A percentile compares a stretch with the other conserved stretches of the same genome.
phyloP scores from a whole-genome alignment of 2,329 filamentous ascomycete species.

The Diaporthe longicolla region DNA sequence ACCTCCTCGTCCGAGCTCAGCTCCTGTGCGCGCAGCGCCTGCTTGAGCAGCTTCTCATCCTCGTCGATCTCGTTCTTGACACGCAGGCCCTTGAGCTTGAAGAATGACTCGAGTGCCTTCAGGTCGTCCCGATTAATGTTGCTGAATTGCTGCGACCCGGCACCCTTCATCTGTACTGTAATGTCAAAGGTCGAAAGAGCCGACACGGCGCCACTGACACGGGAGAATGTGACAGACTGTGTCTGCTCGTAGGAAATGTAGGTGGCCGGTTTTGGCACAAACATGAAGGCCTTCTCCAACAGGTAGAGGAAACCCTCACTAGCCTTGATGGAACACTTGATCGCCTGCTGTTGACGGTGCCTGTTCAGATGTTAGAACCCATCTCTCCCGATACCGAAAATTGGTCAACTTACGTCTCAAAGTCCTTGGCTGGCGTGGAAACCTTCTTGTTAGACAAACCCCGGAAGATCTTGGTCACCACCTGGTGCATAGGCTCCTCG shows the following conservation, averaged over 20 bases:
- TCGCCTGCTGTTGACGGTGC: slow-evolving; percentile 92
- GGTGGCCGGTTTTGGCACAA: slow-evolving; percentile 97
- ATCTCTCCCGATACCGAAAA: slow-evolving; percentile 4
- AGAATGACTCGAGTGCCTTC: slow-evolving; percentile 95
- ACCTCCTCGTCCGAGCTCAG: slow-evolving; percentile 90
- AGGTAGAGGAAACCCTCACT: slow-evolving; percentile 98
- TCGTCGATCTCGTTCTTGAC: slow-evolving; percentile 99
- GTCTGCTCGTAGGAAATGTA: slow-evolving; percentile 98
- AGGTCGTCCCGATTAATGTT: slow-evolving; percentile 99
- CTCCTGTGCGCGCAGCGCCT: slow-evolving; percentile 86
- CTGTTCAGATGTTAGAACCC: slow-evolving; percentile 55
- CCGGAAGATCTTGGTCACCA: slow-evolving; percentile 95
- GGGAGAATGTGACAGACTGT: slow-evolving; percentile 92
- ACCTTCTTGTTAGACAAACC: slow-evolving; percentile 96
- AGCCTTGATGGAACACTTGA: slow-evolving; percentile 99
- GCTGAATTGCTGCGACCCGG: slow-evolving; percentile 93
- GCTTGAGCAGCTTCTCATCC: slow-evolving; percentile 84
- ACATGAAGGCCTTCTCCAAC: slow-evolving; percentile 98
- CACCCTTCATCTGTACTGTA: slow-evolving; percentile 91
- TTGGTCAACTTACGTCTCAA: slow-evolving; percentile 73
- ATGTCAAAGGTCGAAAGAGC: slow-evolving; percentile 98
- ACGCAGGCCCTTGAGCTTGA: slow-evolving; percentile 93
- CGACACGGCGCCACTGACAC: slow-evolving; percentile 93
- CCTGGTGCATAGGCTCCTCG: slow-evolving; percentile 92
- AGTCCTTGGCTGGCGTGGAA: slow-evolving; percentile 93